A percentile compares a stretch with the other conserved stretches of the same genome.
Conservation (phyloP, 2,329 filamentous ascomycete genomes). For the Sporothrix brasiliensis region DNA sequence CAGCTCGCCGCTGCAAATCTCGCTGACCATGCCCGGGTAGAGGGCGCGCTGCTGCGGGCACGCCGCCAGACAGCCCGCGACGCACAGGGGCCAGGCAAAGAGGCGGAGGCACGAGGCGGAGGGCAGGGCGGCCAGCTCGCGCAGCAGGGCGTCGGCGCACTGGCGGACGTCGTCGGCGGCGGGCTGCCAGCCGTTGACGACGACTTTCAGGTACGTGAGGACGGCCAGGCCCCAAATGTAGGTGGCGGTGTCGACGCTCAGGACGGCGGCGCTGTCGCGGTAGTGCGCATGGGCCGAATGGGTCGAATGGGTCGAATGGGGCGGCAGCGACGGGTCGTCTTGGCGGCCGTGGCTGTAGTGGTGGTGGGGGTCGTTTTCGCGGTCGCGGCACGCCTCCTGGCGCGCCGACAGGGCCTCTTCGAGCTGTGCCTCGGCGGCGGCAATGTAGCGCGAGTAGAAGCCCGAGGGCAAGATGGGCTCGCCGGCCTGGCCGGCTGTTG, state of each 20-base stretch:
- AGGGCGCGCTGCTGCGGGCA: conserved; percentile 42
- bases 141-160: conserved; percentile 35
- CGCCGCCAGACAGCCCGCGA: conserved; percentile 44
- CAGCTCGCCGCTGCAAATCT: conserved; percentile 49
- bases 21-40: conserved; percentile 48
- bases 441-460: conserved; percentile 29
- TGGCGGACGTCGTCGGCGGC: conserved; percentile 29
- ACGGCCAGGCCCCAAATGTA: conserved; percentile 54
- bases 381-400: not conserved
- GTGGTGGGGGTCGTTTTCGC: not conserved
- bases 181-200: conserved; percentile 54
- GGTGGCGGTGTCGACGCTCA: conserved; percentile 30
- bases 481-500: not conserved
- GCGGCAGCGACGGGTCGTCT: not conserved
- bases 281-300: not conserved
- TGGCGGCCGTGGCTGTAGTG: not conserved
- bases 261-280: not conserved
- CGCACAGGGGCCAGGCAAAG: conserved; percentile 45
- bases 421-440: conserved; percentile 5
- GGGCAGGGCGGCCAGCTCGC: conserved; percentile 37
- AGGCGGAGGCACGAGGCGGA: conserved; percentile 41
- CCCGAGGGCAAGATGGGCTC: not conserved
- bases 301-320: not conserved
- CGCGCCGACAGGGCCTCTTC: not conserved
- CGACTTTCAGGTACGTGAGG: conserved; percentile 53